Conservation (phyloP, 345 rosid genomes). For the Boechera divaricarpa region DNA sequence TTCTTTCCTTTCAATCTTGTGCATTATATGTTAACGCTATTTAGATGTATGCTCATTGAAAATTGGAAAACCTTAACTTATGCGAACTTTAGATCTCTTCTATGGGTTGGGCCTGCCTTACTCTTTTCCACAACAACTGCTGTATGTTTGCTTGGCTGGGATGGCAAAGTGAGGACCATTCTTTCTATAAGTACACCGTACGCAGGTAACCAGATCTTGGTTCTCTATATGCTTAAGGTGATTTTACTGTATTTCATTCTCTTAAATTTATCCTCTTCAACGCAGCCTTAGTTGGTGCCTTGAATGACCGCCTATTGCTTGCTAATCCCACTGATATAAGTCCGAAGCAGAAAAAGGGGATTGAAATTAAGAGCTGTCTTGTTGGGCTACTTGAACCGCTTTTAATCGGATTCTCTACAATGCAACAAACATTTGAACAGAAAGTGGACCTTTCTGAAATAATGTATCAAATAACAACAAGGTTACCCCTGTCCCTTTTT, state of each 20-base stretch:
- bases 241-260: constrained; percentile 33
- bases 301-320: constrained; percentile 88
- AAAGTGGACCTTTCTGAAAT: constrained; percentile 89
- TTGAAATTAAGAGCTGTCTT: constrained; percentile 91
- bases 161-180: constrained; percentile 86
- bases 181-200: constrained; percentile 87
- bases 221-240: constrained; percentile 22
- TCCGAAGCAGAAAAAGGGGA: constrained; percentile 85
- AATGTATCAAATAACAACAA: constrained; percentile 92
- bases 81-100: constrained; percentile 82
- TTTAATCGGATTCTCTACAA: constrained; percentile 96
- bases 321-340: constrained; percentile 84
- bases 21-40: constrained; percentile 9
- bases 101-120: constrained; percentile 99
- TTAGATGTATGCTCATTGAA: constrained; percentile 21
- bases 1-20: constrained; percentile 5
- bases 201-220: constrained; percentile 62
- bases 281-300: constrained; percentile 87
- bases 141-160: constrained; percentile 94
- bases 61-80: constrained; percentile 59
- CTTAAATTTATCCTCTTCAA: constrained; percentile 35
- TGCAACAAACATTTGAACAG: constrained; percentile 95
- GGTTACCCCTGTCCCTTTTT: constrained; percentile 48
- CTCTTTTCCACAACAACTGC: constrained; percentile 90
- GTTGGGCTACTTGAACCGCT: constrained; percentile 98